A percentile compares a stretch with the other conserved stretches of the same genome.
Evolutionary conservation across 352 stramenopile genomes (phyloP).

Genomic region (Globisporangium uncinulatum): DNA sequence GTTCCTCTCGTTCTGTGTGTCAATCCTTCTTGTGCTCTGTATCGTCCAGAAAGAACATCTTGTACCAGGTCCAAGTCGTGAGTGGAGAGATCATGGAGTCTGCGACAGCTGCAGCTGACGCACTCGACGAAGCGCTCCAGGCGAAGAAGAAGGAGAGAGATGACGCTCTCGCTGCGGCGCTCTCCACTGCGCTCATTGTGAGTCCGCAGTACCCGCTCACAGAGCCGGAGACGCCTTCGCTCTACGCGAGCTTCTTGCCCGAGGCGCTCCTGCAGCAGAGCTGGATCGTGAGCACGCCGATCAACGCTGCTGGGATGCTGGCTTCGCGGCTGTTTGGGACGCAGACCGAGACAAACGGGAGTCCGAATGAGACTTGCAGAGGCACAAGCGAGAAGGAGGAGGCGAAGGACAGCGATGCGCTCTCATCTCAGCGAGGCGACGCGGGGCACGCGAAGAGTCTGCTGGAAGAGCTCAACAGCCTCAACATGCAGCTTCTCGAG

Average conservation of each 20-base stretch:
- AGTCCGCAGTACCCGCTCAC: conserved; percentile 12
- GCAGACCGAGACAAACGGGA: conserved; percentile 9
- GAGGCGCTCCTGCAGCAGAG: conserved; percentile 48
- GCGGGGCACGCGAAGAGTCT: conserved; percentile 56
- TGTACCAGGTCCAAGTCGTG: conserved; percentile 74
- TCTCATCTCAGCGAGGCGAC: conserved; percentile 15
- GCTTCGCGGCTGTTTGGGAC: conserved; percentile 71
- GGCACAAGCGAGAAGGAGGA: background rate
- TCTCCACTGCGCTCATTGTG: conserved; percentile 32
- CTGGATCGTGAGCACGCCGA: conserved; percentile 62
- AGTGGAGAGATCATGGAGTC: conserved; percentile 68
- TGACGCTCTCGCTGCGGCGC: conserved; percentile 22
- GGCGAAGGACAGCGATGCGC: conserved; percentile 12
- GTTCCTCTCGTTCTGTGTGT: background rate
- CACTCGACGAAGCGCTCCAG: conserved; percentile 60
- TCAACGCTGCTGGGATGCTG: conserved; percentile 54
- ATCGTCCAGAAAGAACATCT: conserved; percentile 59
- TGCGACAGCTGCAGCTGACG: conserved; percentile 56
- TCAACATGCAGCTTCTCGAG: conserved; percentile 83
- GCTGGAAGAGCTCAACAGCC: conserved; percentile 73
- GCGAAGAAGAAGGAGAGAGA: conserved; percentile 41
- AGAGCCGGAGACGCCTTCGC: conserved; percentile 21
- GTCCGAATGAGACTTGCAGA: background rate
- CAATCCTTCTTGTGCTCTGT: conserved; percentile 1
- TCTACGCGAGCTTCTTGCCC: conserved; percentile 29